Evolutionary conservation across 495 filamentous ascomycete genomes (phyloP).

Genomic region (Opeltia flavorubescens): DNA sequence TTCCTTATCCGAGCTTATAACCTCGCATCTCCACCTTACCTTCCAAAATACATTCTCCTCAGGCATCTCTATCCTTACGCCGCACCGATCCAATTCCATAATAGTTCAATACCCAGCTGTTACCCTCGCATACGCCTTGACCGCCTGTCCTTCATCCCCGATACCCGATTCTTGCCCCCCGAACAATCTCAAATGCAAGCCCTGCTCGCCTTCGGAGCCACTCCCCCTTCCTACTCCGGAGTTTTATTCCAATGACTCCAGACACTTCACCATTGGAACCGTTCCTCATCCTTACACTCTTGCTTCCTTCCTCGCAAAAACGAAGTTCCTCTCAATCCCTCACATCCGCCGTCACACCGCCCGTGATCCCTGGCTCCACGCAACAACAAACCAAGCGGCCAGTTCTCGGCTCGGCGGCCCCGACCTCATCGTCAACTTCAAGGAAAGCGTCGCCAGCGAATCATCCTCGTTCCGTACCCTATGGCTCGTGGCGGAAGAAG

Average conservation of each 20-base stretch:
- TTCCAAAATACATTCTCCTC: slow-evolving; percentile 66
- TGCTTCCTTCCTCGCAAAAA: slow-evolving; percentile 40
- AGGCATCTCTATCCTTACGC: slow-evolving; percentile 70
- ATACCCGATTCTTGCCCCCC: slow-evolving; percentile 73
- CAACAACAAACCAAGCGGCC: slow-evolving; percentile 56
- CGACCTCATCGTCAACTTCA: slow-evolving; percentile 56
- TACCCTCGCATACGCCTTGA: slow-evolving; percentile 56
- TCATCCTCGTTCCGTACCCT: slow-evolving; percentile 44
- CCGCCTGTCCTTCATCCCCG: slow-evolving; percentile 56
- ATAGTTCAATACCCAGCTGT: slow-evolving; percentile 54
- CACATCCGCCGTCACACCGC: slow-evolving; percentile 61
- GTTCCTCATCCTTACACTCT: slow-evolving; percentile 87
- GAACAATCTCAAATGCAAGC: slow-evolving; percentile 56
- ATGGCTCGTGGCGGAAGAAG: slow-evolving; percentile 53
- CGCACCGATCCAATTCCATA: slow-evolving; percentile 56
- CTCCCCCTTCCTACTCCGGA: slow-evolving; percentile 42
- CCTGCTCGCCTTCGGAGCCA: slow-evolving; percentile 48
- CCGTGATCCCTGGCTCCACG: slow-evolving; percentile 70
- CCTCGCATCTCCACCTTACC: slow-evolving; percentile 70
- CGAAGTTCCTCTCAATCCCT: slow-evolving; percentile 40
- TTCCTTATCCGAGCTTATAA: slow-evolving; percentile 60
- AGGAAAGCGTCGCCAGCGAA: slow-evolving; percentile 63
- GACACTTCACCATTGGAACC: slow-evolving; percentile 65
- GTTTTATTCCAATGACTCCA: slow-evolving; percentile 44
- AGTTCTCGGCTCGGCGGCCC: slow-evolving; percentile 43